A percentile compares a stretch with the other conserved stretches of the same genome.
Evolutionary conservation across 176 grass and related monocot genomes (phyloP).

Genomic region (Carex myosuroides): DNA sequence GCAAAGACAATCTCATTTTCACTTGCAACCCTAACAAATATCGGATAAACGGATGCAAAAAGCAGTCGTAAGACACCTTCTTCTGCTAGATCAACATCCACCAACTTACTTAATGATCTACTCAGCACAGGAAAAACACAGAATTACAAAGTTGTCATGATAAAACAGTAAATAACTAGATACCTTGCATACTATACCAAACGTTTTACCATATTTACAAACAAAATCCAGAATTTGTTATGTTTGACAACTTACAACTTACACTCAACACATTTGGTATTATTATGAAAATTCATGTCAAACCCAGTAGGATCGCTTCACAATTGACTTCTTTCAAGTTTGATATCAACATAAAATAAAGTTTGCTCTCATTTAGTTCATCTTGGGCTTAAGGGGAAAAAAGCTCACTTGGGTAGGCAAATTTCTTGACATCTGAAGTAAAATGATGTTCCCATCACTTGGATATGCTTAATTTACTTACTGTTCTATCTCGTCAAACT

Average conservation of each 20-base stretch:
- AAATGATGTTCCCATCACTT: not conserved
- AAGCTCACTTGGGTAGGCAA: not conserved
- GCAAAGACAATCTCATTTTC: constrained; percentile 56
- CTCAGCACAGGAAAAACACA: constrained; percentile 14
- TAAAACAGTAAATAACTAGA: not conserved
- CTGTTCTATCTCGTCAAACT: constrained; percentile 68
- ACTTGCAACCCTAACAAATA: constrained; percentile 50
- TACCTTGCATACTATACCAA: not conserved
- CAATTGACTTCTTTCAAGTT: not conserved
- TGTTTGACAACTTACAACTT: not conserved
- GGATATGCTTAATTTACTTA: constrained; percentile 46
- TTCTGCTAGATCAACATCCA: constrained; percentile 83
- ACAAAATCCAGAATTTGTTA: constrained; percentile 3
- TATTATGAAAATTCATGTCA: not conserved
- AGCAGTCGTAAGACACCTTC: constrained; percentile 84
- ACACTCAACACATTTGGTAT: not conserved
- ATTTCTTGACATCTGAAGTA: not conserved
- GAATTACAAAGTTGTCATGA: not conserved
- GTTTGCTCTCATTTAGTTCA: not conserved
- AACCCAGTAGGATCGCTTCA: not conserved
- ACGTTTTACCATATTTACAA: not conserved
- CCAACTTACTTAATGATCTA: constrained; percentile 86
- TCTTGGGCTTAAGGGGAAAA: not conserved
- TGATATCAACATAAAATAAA: not conserved
- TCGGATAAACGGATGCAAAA: constrained; percentile 62